Percentiles rank a stretch among this genome's conserved stretches.
Conservation (phyloP, 163 green algal species). For the Chlorella variabilis region DNA sequence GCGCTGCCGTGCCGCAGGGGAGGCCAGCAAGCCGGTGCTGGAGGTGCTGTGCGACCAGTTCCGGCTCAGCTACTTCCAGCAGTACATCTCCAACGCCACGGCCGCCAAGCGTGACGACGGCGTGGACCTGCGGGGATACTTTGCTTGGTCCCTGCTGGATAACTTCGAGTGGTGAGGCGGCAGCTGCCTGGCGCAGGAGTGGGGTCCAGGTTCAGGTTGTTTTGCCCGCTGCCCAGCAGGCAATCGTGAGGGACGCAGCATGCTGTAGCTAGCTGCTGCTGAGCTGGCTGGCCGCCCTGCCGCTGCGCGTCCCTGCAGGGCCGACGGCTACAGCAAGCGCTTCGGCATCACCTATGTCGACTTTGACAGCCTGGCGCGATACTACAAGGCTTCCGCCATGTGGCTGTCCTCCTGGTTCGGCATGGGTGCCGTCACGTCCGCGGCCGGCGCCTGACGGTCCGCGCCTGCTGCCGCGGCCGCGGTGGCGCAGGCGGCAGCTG, state of each 20-base stretch:
- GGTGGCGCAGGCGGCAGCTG: too few relatives aligned
- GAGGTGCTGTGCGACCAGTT: conserved; percentile 49
- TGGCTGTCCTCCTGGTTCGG: conserved; percentile 48
- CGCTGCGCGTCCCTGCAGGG: conserved; percentile 18
- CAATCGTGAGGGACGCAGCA: too few relatives aligned
- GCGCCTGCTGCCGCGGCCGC: too few relatives aligned
- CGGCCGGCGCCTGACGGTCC: background rate
- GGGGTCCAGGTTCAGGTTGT: too few relatives aligned
- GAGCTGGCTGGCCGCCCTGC: background rate
- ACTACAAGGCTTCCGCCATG: conserved; percentile 48
- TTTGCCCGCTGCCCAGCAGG: too few relatives aligned
- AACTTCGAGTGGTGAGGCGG: conserved; percentile 59
- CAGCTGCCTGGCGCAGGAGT: background rate
- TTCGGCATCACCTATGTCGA: conserved; percentile 74
- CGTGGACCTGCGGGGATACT: conserved; percentile 44
- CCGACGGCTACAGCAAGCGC: conserved; percentile 65
- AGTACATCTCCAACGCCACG: conserved; percentile 57
- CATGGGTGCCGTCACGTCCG: background rate
- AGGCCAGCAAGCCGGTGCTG: conserved; percentile 26
- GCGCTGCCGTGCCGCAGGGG: too few relatives aligned
- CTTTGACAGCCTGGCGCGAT: conserved; percentile 37
- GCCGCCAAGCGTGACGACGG: conserved; percentile 53
- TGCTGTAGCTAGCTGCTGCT: too few relatives aligned
- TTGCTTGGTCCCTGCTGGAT: conserved; percentile 52
- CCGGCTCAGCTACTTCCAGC: conserved; percentile 49